Percentiles rank a stretch among this genome's conserved stretches.
phyloP scores from a whole-genome alignment of 768 basidiomycete genomes.

The Pleurotus tuoliensis region DNA sequence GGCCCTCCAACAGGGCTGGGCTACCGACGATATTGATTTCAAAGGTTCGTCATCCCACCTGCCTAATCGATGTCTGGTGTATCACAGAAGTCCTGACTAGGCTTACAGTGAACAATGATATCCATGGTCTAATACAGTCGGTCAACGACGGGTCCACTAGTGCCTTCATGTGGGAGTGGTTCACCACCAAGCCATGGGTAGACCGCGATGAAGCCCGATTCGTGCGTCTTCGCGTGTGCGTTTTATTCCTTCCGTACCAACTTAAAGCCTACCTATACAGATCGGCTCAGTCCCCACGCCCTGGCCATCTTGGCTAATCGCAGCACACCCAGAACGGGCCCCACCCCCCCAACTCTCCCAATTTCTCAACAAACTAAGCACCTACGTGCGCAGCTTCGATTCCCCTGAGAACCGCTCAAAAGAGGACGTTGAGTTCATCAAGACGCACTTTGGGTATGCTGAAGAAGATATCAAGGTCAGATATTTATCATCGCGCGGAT shows the following conservation, averaged over 20 bases:
- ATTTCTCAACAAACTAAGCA: conserved; percentile 65
- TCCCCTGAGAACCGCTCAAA: conserved; percentile 51
- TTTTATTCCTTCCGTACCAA: neutral
- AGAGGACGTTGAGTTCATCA: conserved; percentile 71
- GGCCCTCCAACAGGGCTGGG: conserved; percentile 87
- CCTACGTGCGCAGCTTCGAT: conserved; percentile 65
- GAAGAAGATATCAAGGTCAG: conserved; percentile 75
- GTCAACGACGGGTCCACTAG: conserved; percentile 88
- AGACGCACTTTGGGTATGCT: conserved; percentile 74
- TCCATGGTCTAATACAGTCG: conserved; percentile 75
- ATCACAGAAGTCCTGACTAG: neutral
- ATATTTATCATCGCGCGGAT: neutral
- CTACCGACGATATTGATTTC: conserved; percentile 57
- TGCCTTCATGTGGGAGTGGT: conserved; percentile 96
- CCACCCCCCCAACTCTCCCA: conserved; percentile 39
- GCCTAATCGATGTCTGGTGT: neutral
- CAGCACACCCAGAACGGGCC: conserved; percentile 72
- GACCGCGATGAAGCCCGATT: conserved; percentile 80
- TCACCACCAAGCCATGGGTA: conserved; percentile 67
- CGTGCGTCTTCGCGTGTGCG: conserved; percentile 42
- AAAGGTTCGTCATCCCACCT: conserved; percentile 42
- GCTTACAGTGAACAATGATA: conserved; percentile 69
- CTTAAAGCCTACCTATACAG: conserved; percentile 28
- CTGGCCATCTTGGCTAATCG: conserved; percentile 97
- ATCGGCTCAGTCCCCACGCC: conserved; percentile 87